Conservation (phyloP, 371 early-diverging fungal species). For the Blakeslea trispora region DNA sequence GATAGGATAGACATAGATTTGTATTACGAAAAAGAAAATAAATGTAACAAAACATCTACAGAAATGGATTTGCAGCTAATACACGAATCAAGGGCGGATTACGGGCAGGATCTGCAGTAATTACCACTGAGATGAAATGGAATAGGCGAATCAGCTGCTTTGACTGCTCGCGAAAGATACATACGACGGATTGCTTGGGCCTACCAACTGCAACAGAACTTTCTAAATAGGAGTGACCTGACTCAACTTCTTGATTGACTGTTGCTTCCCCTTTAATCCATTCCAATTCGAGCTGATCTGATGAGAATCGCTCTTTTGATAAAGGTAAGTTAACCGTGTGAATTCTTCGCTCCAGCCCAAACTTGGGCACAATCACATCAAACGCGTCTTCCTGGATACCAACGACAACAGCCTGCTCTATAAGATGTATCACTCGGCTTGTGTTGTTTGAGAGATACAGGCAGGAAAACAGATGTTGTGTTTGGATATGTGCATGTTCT, state of each 20-base stretch:
- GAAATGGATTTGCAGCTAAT: slow-evolving; percentile 65
- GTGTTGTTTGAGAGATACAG: slow-evolving; percentile 45
- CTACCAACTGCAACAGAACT: neutral
- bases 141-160: slow-evolving; percentile 65
- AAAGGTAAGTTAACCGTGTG: slow-evolving; percentile 49
- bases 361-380: slow-evolving; percentile 63
- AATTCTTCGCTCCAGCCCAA: slow-evolving; percentile 61
- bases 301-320: slow-evolving; percentile 31
- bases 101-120: slow-evolving; percentile 61
- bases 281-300: slow-evolving; percentile 46
- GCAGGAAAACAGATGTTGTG: slow-evolving; percentile 65
- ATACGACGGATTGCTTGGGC: neutral
- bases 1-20: slow-evolving; percentile 1
- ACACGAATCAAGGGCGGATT: slow-evolving; percentile 73
- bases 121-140: slow-evolving; percentile 61
- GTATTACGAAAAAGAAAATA: neutral
- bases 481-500: slow-evolving; percentile 73
- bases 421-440: slow-evolving; percentile 25
- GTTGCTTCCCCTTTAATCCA: slow-evolving; percentile 52
- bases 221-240: neutral
- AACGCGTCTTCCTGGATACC: slow-evolving; percentile 54
- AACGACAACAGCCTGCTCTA: slow-evolving; percentile 43
- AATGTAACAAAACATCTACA: neutral
- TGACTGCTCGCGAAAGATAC: slow-evolving; percentile 38
- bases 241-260: slow-evolving; percentile 4